Percentiles rank a stretch among this genome's conserved stretches.
Conservation (phyloP, 768 basidiomycete species). For the Suillus clintonianus region DNA sequence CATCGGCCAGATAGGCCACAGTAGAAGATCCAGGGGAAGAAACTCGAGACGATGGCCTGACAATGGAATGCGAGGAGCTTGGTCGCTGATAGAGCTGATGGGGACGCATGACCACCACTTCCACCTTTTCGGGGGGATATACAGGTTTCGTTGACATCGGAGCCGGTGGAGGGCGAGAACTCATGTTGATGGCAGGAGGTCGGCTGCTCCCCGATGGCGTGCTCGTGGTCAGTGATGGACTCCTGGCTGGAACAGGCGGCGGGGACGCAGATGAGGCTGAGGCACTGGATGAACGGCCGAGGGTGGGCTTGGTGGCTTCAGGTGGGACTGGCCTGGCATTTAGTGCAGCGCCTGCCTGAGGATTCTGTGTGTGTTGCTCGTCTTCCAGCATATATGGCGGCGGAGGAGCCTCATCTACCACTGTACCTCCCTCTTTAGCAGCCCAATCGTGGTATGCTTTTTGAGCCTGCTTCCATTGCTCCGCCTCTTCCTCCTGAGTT, state of each 20-base stretch:
- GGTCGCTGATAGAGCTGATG: background rate
- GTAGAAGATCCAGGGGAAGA: constrained; percentile 11
- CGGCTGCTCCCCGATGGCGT: background rate
- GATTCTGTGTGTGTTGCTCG: constrained; percentile 18
- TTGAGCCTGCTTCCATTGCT: constrained; percentile 25
- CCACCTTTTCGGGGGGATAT: background rate
- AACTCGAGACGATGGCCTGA: background rate
- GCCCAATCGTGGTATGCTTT: constrained; percentile 49
- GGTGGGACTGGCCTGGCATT: constrained; percentile 3
- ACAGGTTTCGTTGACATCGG: background rate
- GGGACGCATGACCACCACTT: constrained; percentile 1
- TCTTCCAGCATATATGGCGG: constrained; percentile 69
- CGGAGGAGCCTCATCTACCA: constrained; percentile 58
- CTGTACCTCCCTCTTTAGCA: constrained; percentile 19
- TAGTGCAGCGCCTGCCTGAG: background rate
- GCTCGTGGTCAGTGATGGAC: constrained; percentile 4
- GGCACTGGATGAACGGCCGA: background rate
- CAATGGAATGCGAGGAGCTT: constrained; percentile 4
- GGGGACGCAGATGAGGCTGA: constrained; percentile 12
- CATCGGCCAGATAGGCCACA: constrained; percentile 35
- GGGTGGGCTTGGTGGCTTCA: constrained; percentile 13
- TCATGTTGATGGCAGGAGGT: constrained; percentile 13
- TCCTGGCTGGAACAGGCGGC: constrained; percentile 11
- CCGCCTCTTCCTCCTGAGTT: constrained; percentile 19
- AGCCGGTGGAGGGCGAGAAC: constrained; percentile 13